These are phyloP conservation scores for Cylindrotheca fusiformis DNA, from an alignment of 108 stramenopile species.

Conservation along the genomic window DNA sequence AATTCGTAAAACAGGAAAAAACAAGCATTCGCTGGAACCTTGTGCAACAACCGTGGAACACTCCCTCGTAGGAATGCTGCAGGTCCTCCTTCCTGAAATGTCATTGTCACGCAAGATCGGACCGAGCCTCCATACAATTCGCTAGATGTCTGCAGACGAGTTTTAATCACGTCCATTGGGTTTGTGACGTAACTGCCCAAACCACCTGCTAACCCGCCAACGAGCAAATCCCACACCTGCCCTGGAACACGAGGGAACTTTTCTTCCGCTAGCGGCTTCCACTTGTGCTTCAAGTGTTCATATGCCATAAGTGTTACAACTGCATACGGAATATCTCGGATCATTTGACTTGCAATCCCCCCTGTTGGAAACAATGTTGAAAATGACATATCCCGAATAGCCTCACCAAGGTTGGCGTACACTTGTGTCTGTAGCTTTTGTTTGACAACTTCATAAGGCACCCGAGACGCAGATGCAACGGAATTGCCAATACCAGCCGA, in stretches of 20 bases:
- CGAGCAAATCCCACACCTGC: conserved; percentile 65
- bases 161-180: conserved; percentile 94
- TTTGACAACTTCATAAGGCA: conserved; percentile 97
- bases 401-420: conserved; percentile 67
- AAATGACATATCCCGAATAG: conserved; percentile 59
- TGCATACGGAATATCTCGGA: conserved; percentile 95
- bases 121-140: conserved; percentile 69
- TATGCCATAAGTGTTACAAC: conserved; percentile 90
- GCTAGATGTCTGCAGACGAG: conserved; percentile 71
- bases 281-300: conserved; percentile 65
- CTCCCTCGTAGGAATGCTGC: conserved; percentile 86
- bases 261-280: conserved; percentile 26
- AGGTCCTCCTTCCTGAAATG: conserved; percentile 68
- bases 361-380: conserved; percentile 82
- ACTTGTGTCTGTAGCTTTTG: conserved; percentile 89
- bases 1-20: conserved; percentile 96
- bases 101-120: conserved; percentile 40
- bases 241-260: conserved; percentile 13
- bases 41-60: conserved; percentile 89
- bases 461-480: conserved; percentile 85
- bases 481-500: conserved; percentile 91
- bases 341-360: conserved; percentile 86
- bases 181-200: conserved; percentile 88
- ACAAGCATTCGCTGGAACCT: conserved; percentile 92
- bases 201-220: conserved; percentile 90